Percentiles rank a stretch among this genome's conserved stretches.
These are phyloP conservation scores for Tetrapisispora phaffii DNA, from an alignment of 805 yeast genomes.

Conservation along the genomic window DNA sequence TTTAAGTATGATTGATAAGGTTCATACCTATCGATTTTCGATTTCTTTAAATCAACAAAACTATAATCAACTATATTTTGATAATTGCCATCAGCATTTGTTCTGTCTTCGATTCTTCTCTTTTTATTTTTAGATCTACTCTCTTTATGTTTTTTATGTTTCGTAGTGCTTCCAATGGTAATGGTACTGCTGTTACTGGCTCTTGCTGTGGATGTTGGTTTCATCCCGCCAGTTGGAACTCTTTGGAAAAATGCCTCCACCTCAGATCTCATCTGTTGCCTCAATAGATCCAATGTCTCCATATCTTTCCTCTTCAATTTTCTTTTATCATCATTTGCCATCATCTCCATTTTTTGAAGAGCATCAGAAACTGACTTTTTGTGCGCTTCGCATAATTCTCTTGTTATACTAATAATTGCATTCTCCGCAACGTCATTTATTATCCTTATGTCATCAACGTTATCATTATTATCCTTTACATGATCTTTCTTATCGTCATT, in stretches of 20 bases:
- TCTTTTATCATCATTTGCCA: not conserved
- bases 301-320: not conserved
- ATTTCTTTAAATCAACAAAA: not conserved
- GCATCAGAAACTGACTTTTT: not conserved
- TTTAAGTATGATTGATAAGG: conserved; percentile 1
- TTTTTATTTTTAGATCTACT: not conserved
- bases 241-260: not conserved
- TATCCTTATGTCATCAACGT: not conserved
- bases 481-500: not conserved
- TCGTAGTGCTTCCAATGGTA: too few relatives aligned
- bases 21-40: not conserved
- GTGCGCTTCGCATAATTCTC: not conserved
- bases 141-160: too few relatives aligned
- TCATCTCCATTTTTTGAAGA: not conserved
- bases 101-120: not conserved
- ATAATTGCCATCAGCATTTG: not conserved
- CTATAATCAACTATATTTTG: conserved; percentile 1
- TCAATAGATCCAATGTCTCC: not conserved
- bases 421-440: not conserved
- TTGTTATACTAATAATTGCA: not conserved
- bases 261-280: not conserved
- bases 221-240: not conserved
- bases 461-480: not conserved
- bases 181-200: too few relatives aligned
- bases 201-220: too few relatives aligned